Percentiles rank a stretch among this genome's conserved stretches.
Evolutionary conservation across 495 filamentous ascomycete genomes (phyloP).

Genomic region (Hypoxylon crocopeplum): DNA sequence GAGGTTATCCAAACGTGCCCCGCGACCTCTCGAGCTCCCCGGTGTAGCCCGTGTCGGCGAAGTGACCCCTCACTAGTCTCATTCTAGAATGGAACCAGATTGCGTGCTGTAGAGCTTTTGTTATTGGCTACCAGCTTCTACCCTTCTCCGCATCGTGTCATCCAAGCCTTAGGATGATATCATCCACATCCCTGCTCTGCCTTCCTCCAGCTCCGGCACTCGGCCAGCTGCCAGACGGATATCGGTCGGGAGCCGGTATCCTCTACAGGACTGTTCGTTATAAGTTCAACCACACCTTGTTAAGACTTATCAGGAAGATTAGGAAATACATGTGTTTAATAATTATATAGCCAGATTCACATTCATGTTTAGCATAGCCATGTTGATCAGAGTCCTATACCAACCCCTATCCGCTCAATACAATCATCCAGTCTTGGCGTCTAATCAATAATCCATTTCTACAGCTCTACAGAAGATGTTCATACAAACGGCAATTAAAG

Average conservation of each 20-base stretch:
- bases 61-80: slow-evolving; percentile 40
- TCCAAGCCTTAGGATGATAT: slow-evolving; percentile 38
- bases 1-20: slow-evolving; percentile 14
- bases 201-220: slow-evolving; percentile 11
- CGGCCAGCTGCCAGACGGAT: slow-evolving; percentile 26
- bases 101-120: slow-evolving; percentile 31
- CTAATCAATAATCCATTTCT: too few species aligned
- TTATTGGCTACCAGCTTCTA: slow-evolving; percentile 34
- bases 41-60: slow-evolving; percentile 5
- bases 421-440: too few species aligned
- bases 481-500: too few species aligned
- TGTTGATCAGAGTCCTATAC: too few species aligned
- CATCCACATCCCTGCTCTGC: slow-evolving; percentile 19
- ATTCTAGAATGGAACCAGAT: slow-evolving; percentile 26
- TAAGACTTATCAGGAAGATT: too few species aligned
- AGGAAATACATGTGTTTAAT: too few species aligned
- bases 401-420: too few species aligned
- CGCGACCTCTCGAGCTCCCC: slow-evolving; percentile 23
- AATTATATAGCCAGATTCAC: too few species aligned
- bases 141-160: slow-evolving; percentile 39
- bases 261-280: background rate
- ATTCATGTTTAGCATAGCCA: too few species aligned
- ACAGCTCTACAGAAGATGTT: too few species aligned
- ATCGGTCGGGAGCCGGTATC: slow-evolving; percentile 12
- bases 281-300: too few species aligned